phyloP scores from a whole-genome alignment of 2,329 filamentous ascomycete species.

The Ambrosiella beaveri region DNA sequence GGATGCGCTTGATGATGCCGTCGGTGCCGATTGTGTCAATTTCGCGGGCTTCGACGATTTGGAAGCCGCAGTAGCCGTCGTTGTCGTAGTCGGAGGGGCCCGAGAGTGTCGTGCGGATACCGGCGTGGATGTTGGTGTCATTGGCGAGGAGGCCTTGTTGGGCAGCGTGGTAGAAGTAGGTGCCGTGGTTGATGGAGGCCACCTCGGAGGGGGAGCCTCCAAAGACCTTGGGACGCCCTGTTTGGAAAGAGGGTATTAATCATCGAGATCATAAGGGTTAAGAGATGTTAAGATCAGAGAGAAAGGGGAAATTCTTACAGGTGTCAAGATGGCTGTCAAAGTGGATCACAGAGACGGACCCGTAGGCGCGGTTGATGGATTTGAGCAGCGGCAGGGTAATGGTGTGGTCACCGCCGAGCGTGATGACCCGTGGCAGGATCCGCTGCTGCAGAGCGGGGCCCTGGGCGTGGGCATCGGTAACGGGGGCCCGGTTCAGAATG shows the following conservation, averaged over 20 bases:
- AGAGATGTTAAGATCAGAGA: neutral
- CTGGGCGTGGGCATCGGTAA: constrained; percentile 46
- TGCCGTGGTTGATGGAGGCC: constrained; percentile 70
- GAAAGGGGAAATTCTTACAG: constrained; percentile 26
- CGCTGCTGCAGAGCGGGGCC: constrained; percentile 56
- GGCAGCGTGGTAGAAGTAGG: constrained; percentile 72
- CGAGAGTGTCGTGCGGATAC: constrained; percentile 66
- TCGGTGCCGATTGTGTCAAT: constrained; percentile 36
- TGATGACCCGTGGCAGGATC: constrained; percentile 67
- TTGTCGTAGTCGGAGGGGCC: constrained; percentile 70
- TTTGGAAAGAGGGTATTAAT: constrained; percentile 14
- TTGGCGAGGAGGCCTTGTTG: constrained; percentile 64
- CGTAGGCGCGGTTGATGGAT: constrained; percentile 43
- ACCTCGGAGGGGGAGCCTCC: constrained; percentile 62
- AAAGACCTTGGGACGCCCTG: constrained; percentile 70
- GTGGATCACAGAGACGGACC: constrained; percentile 43
- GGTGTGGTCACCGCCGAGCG: constrained; percentile 49
- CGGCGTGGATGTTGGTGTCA: constrained; percentile 74
- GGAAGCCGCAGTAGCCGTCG: constrained; percentile 69
- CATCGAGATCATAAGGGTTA: neutral
- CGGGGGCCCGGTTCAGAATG: constrained; percentile 53
- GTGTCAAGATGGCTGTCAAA: constrained; percentile 51
- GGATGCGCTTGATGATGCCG: constrained; percentile 65
- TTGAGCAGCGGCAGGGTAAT: constrained; percentile 43
- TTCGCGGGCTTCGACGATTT: constrained; percentile 57